Evolutionary conservation across 257 asterid species (phyloP).

Genomic region (Primulina eburnea): DNA sequence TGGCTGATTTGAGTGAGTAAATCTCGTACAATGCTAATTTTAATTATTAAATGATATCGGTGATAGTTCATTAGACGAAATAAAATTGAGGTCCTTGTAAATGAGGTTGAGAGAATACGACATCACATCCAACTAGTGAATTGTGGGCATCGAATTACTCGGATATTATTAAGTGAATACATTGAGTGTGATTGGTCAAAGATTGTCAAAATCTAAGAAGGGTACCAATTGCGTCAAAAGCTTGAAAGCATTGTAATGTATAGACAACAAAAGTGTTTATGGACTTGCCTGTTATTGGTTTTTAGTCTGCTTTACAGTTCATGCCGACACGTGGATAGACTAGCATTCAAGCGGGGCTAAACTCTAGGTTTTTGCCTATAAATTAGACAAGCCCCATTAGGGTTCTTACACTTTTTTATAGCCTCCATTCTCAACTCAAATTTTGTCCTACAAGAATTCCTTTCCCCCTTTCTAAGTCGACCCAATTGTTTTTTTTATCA

Average conservation of each 20-base stretch:
- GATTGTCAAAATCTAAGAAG: background rate
- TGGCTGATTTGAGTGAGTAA: too few species aligned
- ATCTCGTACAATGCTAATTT: too few species aligned
- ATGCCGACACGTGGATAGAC: background rate
- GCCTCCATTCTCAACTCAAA: background rate
- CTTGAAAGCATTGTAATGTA: background rate
- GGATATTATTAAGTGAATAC: background rate
- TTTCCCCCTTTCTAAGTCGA: background rate
- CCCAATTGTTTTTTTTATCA: slow-evolving; percentile 7
- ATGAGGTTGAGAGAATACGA: too few species aligned
- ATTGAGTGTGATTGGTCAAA: background rate
- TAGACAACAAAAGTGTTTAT: background rate
- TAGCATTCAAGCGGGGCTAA: background rate
- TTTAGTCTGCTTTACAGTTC: background rate
- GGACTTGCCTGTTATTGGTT: background rate
- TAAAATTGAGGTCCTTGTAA: too few species aligned
- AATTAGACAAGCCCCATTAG: background rate
- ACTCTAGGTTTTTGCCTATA: background rate
- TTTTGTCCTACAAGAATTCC: background rate
- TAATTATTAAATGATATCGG: too few species aligned
- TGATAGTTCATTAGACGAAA: too few species aligned
- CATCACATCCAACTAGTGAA: too few species aligned
- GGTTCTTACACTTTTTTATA: background rate
- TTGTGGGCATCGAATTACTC: background rate
- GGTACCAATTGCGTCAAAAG: background rate